Base-by-base conservation (phyloP, 2,329 filamentous ascomycete species). In the Botrytis porri region DNA sequence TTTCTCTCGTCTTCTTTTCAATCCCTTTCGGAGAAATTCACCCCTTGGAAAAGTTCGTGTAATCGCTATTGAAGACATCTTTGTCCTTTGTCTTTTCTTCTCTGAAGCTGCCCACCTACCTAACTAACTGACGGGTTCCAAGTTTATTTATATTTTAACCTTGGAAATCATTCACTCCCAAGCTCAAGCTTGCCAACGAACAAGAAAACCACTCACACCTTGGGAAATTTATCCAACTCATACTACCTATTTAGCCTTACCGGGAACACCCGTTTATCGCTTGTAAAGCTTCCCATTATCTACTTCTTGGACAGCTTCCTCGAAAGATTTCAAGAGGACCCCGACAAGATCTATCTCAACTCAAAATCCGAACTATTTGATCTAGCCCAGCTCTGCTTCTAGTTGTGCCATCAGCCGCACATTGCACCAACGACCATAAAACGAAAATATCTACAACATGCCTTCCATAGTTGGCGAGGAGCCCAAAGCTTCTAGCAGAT, bases 401-500 rank as follows among this genome's bases (percentile, higher is more conserved):
- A 48, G 29, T 14, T 18, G 9, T 67, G 29, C 54, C 29, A 22
- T 18, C 67, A n/a, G 16, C 25, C 32, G 18, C 45, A 39, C 7
- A n/a, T 60, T 22, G 39, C 22, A 45, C 29, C 32, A 14, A 43
- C 51, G 51, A 18, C n/a, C 22, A 35, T 57, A 32, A 43, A 54
- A 54, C 48, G 12, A 54, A 54, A 57, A 66, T 18, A 61, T 14
- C 43, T 61, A 20, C 66, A 37, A 32, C 73, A 80, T 81, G 79
- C 77, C 78, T 67, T 73, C 78, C 18, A 54, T 77, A 39, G 69
- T 75, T 37, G 54, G 78, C 73, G 77, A 78, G 37, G 67, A 76
- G 25, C 35, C 66, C 10, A 76, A 77, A 60, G 72, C 74, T 29
- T 75, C 77, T 35, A 79, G 78, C 74, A 77, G 88, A 76, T 87